Percentiles rank a stretch among this genome's conserved stretches.
Conservation (phyloP, 2,329 filamentous ascomycete species). For the Claviceps paspali region DNA sequence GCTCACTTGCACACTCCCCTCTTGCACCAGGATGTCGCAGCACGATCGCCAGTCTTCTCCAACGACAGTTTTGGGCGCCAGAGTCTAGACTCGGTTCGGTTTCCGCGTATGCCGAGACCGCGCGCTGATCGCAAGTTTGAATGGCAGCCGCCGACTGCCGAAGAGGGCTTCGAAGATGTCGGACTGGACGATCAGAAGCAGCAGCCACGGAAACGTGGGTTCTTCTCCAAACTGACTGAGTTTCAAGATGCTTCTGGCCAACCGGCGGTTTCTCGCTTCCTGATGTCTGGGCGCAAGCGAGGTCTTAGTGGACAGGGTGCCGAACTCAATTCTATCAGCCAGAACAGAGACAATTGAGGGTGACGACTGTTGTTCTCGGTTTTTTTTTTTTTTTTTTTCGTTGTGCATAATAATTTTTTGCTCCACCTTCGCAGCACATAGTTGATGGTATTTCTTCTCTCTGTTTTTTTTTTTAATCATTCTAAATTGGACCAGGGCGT, state of each 20-base stretch:
- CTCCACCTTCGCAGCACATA: not conserved
- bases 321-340: constrained; percentile 52
- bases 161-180: constrained; percentile 82
- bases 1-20: not conserved
- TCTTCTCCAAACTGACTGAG: constrained; percentile 67
- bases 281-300: constrained; percentile 56
- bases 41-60: constrained; percentile 58
- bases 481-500: too few relatives aligned
- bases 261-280: constrained; percentile 39
- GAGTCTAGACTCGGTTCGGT: constrained; percentile 63
- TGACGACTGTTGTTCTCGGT: not conserved
- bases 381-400: not conserved
- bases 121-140: constrained; percentile 43
- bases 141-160: constrained; percentile 47
- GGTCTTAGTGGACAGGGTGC: constrained; percentile 49
- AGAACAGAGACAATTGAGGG: constrained; percentile 14
- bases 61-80: constrained; percentile 51
- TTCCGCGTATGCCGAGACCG: constrained; percentile 46
- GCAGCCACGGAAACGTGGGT: constrained; percentile 41
- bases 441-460: not conserved
- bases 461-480: not conserved
- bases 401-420: not conserved
- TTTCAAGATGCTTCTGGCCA: constrained; percentile 22
- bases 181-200: constrained; percentile 62
- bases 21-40: constrained; percentile 63